Base-by-base conservation (phyloP, 805 yeast genomes). In the Blastobotrys chiropterorum region DNA sequence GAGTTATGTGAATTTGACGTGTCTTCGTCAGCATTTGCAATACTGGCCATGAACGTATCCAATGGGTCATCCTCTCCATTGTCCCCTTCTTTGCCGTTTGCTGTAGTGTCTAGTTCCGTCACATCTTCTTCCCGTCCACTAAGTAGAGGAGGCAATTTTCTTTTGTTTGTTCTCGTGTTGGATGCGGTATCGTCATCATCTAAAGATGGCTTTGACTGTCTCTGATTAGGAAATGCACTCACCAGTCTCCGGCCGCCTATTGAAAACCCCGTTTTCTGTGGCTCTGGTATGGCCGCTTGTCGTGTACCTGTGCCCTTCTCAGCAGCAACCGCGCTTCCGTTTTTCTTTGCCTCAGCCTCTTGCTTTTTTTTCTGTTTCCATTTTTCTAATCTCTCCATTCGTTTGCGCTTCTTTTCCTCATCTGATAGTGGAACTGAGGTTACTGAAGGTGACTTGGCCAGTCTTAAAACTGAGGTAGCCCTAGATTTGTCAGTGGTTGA, bases 301-400 rank as follows among this genome's bases (percentile, higher is more conserved):
- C 17, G 41, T 40, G 20, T 40, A 40, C 20, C 43, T 15, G 13
- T n/a, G 16, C 20, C 8, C 19, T 40, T 16, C 40, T 38, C 15
- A 38, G 4, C 14, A 16, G 17, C 8, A 16, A 4, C 17, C 30
- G 11, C 45, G 30, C 40, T 15, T 7, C 13, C 51, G 52, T 47
- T 54, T 59, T 54, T 60, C 60, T 50, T 54, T 58, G 42, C 60
- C 59, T 48, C 30, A 31, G 60, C 64, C 42, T 62, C 61, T 48
- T 69, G 69, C 40, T 72, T 72, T 61, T 79, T 80, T 65, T 79
- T 79, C 58, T 69, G 71, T 59, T 79, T 81, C 88, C 88, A 84
- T 44, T 75, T 76, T 3, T 79, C 79, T 47, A 82, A 61, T 57
- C 75, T 76, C 54, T 78, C 81, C 54, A 76, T 76, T 49, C 88